Evolutionary conservation across 176 grass and related monocot genomes (phyloP).

Genomic region (Bolboschoenus planiculmis): DNA sequence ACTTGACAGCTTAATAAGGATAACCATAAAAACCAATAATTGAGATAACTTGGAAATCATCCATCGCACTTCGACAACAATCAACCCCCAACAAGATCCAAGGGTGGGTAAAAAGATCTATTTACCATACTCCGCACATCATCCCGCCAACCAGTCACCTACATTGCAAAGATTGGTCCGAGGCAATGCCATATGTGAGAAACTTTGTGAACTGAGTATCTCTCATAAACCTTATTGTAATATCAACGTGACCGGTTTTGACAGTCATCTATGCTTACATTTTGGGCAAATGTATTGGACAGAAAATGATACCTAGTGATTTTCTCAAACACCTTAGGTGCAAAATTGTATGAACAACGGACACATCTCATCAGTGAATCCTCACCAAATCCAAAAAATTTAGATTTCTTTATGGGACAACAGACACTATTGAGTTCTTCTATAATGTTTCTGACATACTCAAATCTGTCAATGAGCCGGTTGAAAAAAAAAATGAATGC

Average conservation of each 20-base stretch:
- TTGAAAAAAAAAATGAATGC: conserved; percentile 38
- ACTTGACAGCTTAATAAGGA: conserved; percentile 47
- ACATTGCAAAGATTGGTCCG: conserved; percentile 44
- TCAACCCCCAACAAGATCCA: conserved; percentile 18
- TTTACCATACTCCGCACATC: conserved; percentile 37
- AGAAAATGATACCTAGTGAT: conserved; percentile 47
- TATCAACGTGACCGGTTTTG: conserved; percentile 29
- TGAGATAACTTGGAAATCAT: conserved; percentile 49
- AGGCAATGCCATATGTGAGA: conserved; percentile 49
- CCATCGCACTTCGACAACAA: conserved; percentile 43
- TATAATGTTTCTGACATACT: too few relatives aligned
- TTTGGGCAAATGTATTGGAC: conserved; percentile 49
- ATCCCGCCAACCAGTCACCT: conserved; percentile 28
- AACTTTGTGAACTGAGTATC: conserved; percentile 47
- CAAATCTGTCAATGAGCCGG: conserved; percentile 38
- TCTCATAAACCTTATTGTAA: conserved; percentile 15
- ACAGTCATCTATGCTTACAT: conserved; percentile 51
- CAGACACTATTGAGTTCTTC: conserved; percentile 36
- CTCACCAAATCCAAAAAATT: conserved; percentile 57
- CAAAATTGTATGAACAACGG: conserved; percentile 28
- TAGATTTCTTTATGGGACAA: conserved; percentile 48
- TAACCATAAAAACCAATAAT: conserved; percentile 52
- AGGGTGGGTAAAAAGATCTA: conserved; percentile 35
- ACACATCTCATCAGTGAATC: conserved; percentile 55
- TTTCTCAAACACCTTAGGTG: conserved; percentile 62